Percentiles rank a stretch among this genome's conserved stretches.
Conservation (phyloP, 2,329 filamentous ascomycete genomes). For the Grosmannia penicillata region DNA sequence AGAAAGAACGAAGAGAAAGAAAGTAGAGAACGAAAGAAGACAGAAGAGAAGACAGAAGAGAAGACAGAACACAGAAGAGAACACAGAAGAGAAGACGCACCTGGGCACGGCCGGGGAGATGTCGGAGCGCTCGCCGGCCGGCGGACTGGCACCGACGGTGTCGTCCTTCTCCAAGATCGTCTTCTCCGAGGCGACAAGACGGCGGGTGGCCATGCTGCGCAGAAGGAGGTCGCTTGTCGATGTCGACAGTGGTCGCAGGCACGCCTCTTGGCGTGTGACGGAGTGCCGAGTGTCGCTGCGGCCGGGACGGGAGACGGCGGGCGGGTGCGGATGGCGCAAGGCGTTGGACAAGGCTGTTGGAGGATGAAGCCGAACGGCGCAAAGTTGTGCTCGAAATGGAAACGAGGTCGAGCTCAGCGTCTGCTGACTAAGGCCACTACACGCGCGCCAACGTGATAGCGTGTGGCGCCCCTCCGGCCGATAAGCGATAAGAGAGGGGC, state of each 20-base stretch:
- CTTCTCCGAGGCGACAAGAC: slow-evolving; percentile 52
- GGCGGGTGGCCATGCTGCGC: slow-evolving; percentile 50
- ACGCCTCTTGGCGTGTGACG: too few relatives aligned
- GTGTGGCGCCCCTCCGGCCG: too few relatives aligned
- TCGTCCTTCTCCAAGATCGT: slow-evolving; percentile 48
- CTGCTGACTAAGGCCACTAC: too few relatives aligned
- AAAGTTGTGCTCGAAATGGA: too few relatives aligned
- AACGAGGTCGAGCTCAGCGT: too few relatives aligned
- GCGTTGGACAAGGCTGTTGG: too few relatives aligned
- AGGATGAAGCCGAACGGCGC: too few relatives aligned
- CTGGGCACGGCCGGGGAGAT: slow-evolving; percentile 71
- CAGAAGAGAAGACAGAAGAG: slow-evolving; percentile 22
- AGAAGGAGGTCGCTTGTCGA: neutral
- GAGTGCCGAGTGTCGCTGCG: too few relatives aligned
- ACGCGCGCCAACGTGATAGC: slow-evolving; percentile 11
- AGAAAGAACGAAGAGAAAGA: too few relatives aligned
- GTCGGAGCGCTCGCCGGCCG: slow-evolving; percentile 44
- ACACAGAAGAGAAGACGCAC: slow-evolving; percentile 24
- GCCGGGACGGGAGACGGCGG: too few relatives aligned
- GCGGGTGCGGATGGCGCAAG: too few relatives aligned
- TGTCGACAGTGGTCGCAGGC: too few relatives aligned
- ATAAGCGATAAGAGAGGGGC: neutral
- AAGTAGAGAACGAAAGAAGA: slow-evolving; percentile 4
- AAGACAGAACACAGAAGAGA: neutral
- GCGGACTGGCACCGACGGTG: slow-evolving; percentile 21